Conservation (phyloP, 306 rosid species). For the Vigna reflexopilosa region DNA sequence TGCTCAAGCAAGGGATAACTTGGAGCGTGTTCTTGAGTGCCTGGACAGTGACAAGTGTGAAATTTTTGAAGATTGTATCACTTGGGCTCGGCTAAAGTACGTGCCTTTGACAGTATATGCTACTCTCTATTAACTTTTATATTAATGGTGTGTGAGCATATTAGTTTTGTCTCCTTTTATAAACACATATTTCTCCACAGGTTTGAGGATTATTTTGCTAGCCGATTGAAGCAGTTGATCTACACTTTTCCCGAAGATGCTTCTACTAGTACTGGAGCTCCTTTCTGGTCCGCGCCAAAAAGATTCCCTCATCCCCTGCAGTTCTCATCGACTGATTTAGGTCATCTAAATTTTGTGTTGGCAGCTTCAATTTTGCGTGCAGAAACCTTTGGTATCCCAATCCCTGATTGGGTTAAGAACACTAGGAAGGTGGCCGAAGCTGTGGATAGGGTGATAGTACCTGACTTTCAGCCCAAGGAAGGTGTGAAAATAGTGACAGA, state of each 20-base stretch:
- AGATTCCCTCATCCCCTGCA: conserved; percentile 80
- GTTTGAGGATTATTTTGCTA: conserved; percentile 83
- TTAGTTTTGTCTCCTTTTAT: not conserved
- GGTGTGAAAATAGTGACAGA: conserved; percentile 82
- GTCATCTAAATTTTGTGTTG: conserved; percentile 69
- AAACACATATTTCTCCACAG: conserved; percentile 47
- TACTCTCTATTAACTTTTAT: not conserved
- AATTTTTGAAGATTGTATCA: conserved; percentile 74
- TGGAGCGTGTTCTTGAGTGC: conserved; percentile 86
- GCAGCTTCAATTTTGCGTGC: conserved; percentile 76
- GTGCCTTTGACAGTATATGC: not conserved
- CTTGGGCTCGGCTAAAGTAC: conserved; percentile 90
- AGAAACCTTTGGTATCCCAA: conserved; percentile 81
- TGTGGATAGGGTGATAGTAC: conserved; percentile 67
- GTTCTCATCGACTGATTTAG: conserved; percentile 69
- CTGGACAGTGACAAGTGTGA: conserved; percentile 76
- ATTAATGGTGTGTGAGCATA: not conserved
- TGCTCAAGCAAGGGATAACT: conserved; percentile 88
- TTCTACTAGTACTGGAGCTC: conserved; percentile 79
- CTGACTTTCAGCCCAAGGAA: conserved; percentile 81
- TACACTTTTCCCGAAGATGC: conserved; percentile 93
- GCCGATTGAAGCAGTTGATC: conserved; percentile 84
- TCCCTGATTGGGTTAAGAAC: conserved; percentile 80
- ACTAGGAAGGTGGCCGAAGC: conserved; percentile 73
- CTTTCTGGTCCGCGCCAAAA: conserved; percentile 96